These are phyloP conservation scores for Sphaerulina vaccinii DNA, from an alignment of 2,329 filamentous ascomycete species.

Conservation along the genomic window DNA sequence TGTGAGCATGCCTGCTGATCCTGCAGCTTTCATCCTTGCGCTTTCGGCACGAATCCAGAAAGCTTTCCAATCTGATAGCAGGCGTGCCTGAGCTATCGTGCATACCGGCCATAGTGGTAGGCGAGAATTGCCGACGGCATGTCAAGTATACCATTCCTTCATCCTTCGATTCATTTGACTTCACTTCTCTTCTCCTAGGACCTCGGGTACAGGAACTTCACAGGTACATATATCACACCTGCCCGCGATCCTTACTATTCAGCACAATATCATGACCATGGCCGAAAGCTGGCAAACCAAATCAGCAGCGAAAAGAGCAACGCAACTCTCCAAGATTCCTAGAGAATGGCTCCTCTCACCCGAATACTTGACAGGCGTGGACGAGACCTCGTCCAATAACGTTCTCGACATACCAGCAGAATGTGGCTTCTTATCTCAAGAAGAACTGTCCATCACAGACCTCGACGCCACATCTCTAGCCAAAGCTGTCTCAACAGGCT, in stretches of 20 bases:
- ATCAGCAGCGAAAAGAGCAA: constrained; percentile 16
- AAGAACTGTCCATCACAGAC: constrained; percentile 58
- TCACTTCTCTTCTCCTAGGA: neutral
- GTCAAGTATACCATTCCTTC: neutral
- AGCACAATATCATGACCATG: neutral
- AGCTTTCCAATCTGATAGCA: neutral
- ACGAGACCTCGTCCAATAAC: constrained; percentile 23
- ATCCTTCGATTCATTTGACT: neutral
- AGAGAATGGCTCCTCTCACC: constrained; percentile 20
- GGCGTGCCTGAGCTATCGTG: neutral
- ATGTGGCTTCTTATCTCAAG: constrained; percentile 51
- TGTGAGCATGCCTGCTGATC: no score
- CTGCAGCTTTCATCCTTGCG: no score
- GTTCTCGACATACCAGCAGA: constrained; percentile 52
- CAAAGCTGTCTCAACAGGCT: constrained; percentile 37
- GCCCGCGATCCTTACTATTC: neutral
- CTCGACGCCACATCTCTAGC: constrained; percentile 48
- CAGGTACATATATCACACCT: neutral
- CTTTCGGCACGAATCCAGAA: neutral
- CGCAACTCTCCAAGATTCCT: constrained; percentile 17
- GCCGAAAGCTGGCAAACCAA: constrained; percentile 9
- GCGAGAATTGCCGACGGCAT: neutral
- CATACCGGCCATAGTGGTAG: neutral
- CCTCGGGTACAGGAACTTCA: neutral
- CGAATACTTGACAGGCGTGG: constrained; percentile 11